These are phyloP conservation scores for Populus simonii DNA, from an alignment of 345 rosid species.

Conservation along the genomic window DNA sequence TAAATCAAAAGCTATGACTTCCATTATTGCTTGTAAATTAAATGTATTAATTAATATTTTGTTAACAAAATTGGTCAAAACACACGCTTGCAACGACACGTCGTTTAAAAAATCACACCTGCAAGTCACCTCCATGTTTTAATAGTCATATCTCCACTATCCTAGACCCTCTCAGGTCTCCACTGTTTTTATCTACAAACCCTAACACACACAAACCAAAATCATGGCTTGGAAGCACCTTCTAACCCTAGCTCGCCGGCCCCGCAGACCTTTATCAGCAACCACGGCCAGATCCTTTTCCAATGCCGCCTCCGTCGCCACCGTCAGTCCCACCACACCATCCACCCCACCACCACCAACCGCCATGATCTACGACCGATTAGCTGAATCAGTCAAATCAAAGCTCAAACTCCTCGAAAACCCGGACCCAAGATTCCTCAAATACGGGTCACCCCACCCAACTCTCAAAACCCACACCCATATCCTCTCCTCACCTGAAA, in stretches of 20 bases:
- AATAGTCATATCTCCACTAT: background rate
- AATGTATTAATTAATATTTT: too few species aligned
- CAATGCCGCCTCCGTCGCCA: constrained; percentile 34
- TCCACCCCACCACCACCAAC: constrained; percentile 56
- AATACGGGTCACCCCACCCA: constrained; percentile 86
- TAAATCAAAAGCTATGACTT: too few species aligned
- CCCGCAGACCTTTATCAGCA: constrained; percentile 33
- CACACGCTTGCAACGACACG: background rate
- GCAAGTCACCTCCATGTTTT: background rate
- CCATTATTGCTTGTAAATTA: too few species aligned
- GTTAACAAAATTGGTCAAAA: too few species aligned
- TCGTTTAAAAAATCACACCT: background rate
- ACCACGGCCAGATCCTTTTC: constrained; percentile 43
- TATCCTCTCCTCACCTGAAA: constrained; percentile 83
- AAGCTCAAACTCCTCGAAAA: constrained; percentile 68
- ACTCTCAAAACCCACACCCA: constrained; percentile 57
- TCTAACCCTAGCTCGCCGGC: constrained; percentile 53
- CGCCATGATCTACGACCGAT: constrained; percentile 76
- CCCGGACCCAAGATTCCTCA: constrained; percentile 86
- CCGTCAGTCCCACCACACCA: constrained; percentile 21
- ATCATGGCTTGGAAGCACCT: constrained; percentile 34
- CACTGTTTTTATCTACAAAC: background rate
- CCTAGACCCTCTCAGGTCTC: background rate
- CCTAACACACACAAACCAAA: background rate
- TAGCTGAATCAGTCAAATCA: constrained; percentile 56